Base-by-base conservation (phyloP, 495 filamentous ascomycete species). In the Pyrenopolyporus hunteri region DNA sequence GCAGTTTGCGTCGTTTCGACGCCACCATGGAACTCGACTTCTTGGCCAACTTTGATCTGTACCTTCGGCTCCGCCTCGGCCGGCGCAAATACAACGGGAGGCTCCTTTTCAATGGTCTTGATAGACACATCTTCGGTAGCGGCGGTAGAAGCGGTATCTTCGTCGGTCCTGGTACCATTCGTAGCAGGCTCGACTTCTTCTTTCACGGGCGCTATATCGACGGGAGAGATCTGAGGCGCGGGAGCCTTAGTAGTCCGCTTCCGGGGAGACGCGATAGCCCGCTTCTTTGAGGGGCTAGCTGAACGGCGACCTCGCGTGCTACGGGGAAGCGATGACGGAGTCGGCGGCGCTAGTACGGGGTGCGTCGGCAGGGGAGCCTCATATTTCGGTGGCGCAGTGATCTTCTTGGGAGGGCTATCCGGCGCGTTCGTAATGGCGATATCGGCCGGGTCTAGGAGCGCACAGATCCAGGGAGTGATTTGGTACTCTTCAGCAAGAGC, bases 391-490 rank as follows among this genome's bases (percentile, higher is more conserved):
- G 90, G 89, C 1, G 87, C 81, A 2, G 79, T 78, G 53, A 92
- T 92, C 37, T 80, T 82, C 79, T 90, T 91, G 62, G 79, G 79
- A 17, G 81, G 77, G 53, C 74, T 76, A 36, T 77, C 76, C 10
- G 74, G 69, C 29, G 68, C 55, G 16, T 70, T 64, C 23, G 74
- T 80, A 37, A 76, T 69, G 36, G 75, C 62, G 51, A 85, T 87
- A 11, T 91, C 84, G 50, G 87, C 77, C 22, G 91, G 86, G 66
- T 97, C 93, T 39, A 98, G 81, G 26, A 98, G 82, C 7, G 94
- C 94, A 40, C 81, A 82, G 53, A 98, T 91, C 95, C 95, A 98
- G 31, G 88, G 83, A 33, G 82, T 76, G 74, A 98, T 91, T 37
- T 77, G 72, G 59, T 85, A 87, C 74, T 97, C 93, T 47, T 88